phyloP scores from a whole-genome alignment of 768 basidiomycete species.

The Rhodotorula paludigena region DNA sequence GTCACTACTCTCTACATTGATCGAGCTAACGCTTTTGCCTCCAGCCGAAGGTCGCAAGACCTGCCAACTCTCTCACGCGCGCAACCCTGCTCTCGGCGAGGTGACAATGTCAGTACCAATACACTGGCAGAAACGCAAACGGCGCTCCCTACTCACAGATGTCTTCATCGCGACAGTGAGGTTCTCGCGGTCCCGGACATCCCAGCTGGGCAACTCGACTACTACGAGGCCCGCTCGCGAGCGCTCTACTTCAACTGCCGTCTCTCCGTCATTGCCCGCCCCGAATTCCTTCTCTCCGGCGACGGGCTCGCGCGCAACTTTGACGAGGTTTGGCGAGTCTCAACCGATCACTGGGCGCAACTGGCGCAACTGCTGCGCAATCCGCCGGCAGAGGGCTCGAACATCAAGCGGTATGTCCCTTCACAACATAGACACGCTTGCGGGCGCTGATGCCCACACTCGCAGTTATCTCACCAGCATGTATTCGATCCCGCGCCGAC shows the following conservation, averaged over 20 bases:
- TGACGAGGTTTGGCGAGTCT: not conserved
- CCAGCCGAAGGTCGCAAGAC: constrained; percentile 2
- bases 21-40: not conserved
- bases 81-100: constrained; percentile 11
- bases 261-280: not conserved
- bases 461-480: not conserved
- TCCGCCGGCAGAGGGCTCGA: not conserved
- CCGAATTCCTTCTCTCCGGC: constrained; percentile 10
- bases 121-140: no score
- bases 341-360: not conserved
- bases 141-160: no score
- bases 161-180: not conserved
- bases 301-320: constrained; percentile 9
- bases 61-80: constrained; percentile 10
- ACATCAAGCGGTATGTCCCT: not conserved
- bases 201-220: not conserved
- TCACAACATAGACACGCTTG: no score
- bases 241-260: constrained; percentile 12
- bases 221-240: not conserved
- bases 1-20: not conserved
- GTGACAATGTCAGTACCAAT: not conserved
- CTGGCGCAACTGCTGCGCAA: not conserved
- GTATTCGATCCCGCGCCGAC: constrained; percentile 4
- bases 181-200: not conserved
- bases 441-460: not conserved